A percentile compares a stretch with the other conserved stretches of the same genome.
phyloP scores from a whole-genome alignment of 1,284 basidiomycete genomes.

The Austroboletus novae-zelandiae region DNA sequence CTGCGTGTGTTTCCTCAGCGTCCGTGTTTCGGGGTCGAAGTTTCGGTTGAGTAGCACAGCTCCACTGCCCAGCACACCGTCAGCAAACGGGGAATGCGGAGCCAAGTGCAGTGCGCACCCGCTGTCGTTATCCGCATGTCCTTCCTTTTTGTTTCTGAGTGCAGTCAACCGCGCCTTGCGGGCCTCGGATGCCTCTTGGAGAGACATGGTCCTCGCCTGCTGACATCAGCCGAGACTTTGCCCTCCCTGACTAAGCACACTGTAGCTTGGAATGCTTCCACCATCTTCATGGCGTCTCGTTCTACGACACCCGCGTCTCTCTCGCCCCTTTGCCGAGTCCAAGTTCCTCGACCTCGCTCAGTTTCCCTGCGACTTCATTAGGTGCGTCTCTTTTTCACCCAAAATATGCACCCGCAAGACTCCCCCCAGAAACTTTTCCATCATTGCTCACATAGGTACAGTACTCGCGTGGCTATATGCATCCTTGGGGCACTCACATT shows the following conservation, averaged over 20 bases:
- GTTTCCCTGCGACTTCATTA: conserved; percentile 73
- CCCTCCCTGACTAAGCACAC: conserved; percentile 27
- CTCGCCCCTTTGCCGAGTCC: conserved; percentile 33
- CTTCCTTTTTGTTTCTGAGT: conserved; percentile 76
- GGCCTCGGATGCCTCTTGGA: conserved; percentile 82
- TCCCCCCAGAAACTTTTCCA: conserved; percentile 78
- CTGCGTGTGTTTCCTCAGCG: conserved; percentile 61
- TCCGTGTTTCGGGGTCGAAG: conserved; percentile 82
- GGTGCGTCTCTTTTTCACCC: conserved; percentile 41
- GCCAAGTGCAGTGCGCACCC: conserved; percentile 27
- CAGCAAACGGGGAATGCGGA: neutral
- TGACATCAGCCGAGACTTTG: conserved; percentile 1
- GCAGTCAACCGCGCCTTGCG: conserved; percentile 84
- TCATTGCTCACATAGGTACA: conserved; percentile 89
- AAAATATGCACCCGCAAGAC: neutral
- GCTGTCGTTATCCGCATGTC: conserved; percentile 39
- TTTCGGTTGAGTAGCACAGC: conserved; percentile 76
- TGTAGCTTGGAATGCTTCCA: conserved; percentile 33
- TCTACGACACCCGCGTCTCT: conserved; percentile 15
- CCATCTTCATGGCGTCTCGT: conserved; percentile 38
- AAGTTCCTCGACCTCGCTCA: conserved; percentile 57
- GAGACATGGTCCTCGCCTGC: conserved; percentile 53
- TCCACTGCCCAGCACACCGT: conserved; percentile 28
- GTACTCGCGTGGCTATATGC: neutral
- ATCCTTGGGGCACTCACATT: conserved; percentile 7